Base-by-base conservation (phyloP, 2,329 filamentous ascomycete species). In the Alternaria burnsii region DNA sequence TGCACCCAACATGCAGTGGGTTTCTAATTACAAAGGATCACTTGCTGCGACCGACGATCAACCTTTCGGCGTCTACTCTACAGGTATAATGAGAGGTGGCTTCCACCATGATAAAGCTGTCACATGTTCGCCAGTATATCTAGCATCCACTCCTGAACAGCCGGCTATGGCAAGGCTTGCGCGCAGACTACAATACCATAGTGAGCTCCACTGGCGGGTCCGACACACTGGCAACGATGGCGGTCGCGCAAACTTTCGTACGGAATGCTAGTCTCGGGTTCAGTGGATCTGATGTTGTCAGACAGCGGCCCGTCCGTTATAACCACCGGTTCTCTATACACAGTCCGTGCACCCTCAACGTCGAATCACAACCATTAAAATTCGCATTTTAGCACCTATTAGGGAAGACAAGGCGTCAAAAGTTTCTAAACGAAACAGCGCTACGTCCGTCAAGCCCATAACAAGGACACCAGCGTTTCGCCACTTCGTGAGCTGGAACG, bases 291-390 rank as follows among this genome's bases (percentile, higher is more conserved):
- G 30, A 20, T 48, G 30, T 36, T 48, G 44, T 32, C 28, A 48
- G 44, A 48, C 30, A 48, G 46, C 46, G 46, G 46, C 46, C 46
- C 46, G 30, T 36, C 30, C 30, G 46, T 48, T 34, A 48, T 48
- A 48, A 48, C 46, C 46, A 48, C 46, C 46, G 46, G 46, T 34
- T 34, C 46, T 48, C 30, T 34, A 48, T 34, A 34, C 46, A 20
- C 32, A 34, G 46, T 48, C 46, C 46, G 46, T 48, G 46, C 46
- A 16, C 46, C 11, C 18, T 8, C 2, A 36, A 16, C 30, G 32
- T 34, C 46, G 46, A 48, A 48, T 48, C 46, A 48, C 46, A 48
- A 12, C 46, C 46, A 36, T 48, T 20, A 12, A 48, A 48, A 7
- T 34, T 30, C 46, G 24, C 30, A n/a, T 36, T 24, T 18, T 36